Percentiles rank a stretch among this genome's conserved stretches.
Conservation (phyloP, 257 asterid species). For the Solanum virginianum region DNA sequence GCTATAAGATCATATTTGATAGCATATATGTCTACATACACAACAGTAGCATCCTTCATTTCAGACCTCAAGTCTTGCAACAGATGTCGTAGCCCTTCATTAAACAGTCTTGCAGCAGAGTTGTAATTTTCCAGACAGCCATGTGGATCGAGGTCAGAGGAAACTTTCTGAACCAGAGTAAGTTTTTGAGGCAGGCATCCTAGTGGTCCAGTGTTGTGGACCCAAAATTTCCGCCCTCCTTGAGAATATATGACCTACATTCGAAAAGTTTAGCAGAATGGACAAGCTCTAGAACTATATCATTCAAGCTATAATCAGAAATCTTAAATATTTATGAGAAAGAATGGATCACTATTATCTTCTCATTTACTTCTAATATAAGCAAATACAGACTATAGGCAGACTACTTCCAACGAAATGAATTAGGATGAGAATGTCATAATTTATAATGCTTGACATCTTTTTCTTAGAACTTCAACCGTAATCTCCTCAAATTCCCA, state of each 20-base stretch:
- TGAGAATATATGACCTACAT: constrained; percentile 44
- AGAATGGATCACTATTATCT: background rate
- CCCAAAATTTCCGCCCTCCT: constrained; percentile 86
- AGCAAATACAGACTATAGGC: background rate
- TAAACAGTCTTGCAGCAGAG: constrained; percentile 53
- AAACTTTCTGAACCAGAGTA: constrained; percentile 19
- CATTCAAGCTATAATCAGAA: background rate
- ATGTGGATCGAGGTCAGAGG: constrained; percentile 34
- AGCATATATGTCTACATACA: constrained; percentile 70
- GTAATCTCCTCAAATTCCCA: background rate
- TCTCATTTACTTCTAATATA: background rate
- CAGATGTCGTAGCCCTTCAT: constrained; percentile 38
- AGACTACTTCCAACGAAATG: background rate
- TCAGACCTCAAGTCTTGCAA: constrained; percentile 40
- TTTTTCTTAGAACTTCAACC: background rate
- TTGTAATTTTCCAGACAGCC: constrained; percentile 68
- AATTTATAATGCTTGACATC: background rate
- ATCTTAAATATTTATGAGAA: background rate
- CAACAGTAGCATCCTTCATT: constrained; percentile 49
- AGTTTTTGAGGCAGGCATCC: constrained; percentile 84
- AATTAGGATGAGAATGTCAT: background rate
- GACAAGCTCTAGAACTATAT: background rate
- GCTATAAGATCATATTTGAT: constrained; percentile 70
- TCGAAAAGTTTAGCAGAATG: background rate
- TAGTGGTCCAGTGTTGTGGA: constrained; percentile 86